Evolutionary conservation across 2,329 filamentous ascomycete genomes (phyloP).

Genomic region (Cercospora zeina): DNA sequence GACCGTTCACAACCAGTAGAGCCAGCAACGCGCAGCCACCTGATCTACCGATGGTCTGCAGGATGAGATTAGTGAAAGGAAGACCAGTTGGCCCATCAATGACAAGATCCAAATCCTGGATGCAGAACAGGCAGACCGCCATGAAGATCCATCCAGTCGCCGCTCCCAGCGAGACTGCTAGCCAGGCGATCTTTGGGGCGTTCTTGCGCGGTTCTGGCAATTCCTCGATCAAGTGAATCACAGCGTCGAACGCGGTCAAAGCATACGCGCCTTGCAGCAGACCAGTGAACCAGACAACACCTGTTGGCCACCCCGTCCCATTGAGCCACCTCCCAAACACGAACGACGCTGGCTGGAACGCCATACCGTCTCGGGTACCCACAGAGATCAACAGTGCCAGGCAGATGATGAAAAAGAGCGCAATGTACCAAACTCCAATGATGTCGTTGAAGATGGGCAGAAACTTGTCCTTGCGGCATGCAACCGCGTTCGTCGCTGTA

Average conservation of each 20-base stretch:
- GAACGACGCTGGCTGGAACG: slow-evolving; percentile 54
- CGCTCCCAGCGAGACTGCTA: slow-evolving; percentile 50
- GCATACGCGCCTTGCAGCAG: slow-evolving; percentile 60
- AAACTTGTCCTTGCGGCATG: slow-evolving; percentile 52
- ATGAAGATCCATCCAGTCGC: slow-evolving; percentile 58
- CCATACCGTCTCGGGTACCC: slow-evolving; percentile 47
- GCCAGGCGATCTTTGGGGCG: slow-evolving; percentile 55
- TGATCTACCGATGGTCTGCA: slow-evolving; percentile 52
- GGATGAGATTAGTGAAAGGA: slow-evolving; percentile 62
- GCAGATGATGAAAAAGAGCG: slow-evolving; percentile 55
- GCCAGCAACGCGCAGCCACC: slow-evolving; percentile 50
- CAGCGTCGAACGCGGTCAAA: slow-evolving; percentile 59
- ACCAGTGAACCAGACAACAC: slow-evolving; percentile 60
- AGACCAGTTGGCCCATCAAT: slow-evolving; percentile 52
- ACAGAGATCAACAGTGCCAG: slow-evolving; percentile 56
- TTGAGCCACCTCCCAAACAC: slow-evolving; percentile 57
- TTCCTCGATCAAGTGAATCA: slow-evolving; percentile 61
- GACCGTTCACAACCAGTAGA: slow-evolving; percentile 58
- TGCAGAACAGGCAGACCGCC: slow-evolving; percentile 57
- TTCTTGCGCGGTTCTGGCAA: slow-evolving; percentile 56
- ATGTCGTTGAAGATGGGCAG: slow-evolving; percentile 59
- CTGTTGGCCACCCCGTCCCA: slow-evolving; percentile 55
- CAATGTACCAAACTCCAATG: slow-evolving; percentile 55
- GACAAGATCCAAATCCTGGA: slow-evolving; percentile 51
- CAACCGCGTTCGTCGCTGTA: slow-evolving; percentile 54